phyloP scores from a whole-genome alignment of 1,284 basidiomycete genomes.

The Ustilago shanxiensis region DNA sequence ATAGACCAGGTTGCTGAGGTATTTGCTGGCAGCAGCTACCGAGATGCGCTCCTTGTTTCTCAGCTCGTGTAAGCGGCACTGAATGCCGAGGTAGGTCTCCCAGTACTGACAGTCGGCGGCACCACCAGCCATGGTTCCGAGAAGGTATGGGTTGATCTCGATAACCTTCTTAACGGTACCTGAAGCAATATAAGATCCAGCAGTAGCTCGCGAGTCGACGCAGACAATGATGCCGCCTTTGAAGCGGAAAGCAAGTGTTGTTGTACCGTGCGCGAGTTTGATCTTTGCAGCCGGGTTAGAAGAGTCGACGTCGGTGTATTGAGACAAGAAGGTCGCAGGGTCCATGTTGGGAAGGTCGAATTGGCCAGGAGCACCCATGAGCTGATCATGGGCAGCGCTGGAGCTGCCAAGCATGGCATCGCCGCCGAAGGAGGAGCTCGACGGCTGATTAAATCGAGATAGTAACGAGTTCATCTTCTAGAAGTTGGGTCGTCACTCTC shows the following conservation, averaged over 20 bases:
- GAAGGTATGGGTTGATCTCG: slow-evolving; percentile 97
- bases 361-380: slow-evolving; percentile 47
- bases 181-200: slow-evolving; percentile 92
- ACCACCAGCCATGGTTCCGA: slow-evolving; percentile 99
- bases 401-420: slow-evolving; percentile 20
- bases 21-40: slow-evolving; percentile 97
- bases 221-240: slow-evolving; percentile 96
- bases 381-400: slow-evolving; percentile 17
- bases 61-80: slow-evolving; percentile 96
- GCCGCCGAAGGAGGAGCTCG: slow-evolving; percentile 19
- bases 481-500: background rate
- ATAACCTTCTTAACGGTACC: slow-evolving; percentile 78
- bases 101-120: slow-evolving; percentile 74
- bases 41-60: slow-evolving; percentile 97
- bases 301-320: slow-evolving; percentile 69
- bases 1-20: slow-evolving; percentile 96
- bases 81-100: slow-evolving; percentile 93
- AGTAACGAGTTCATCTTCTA: slow-evolving; percentile 57
- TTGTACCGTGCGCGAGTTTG: slow-evolving; percentile 99
- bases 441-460: slow-evolving; percentile 47
- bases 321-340: slow-evolving; percentile 64
- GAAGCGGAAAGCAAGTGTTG: slow-evolving; percentile 97
- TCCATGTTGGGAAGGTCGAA: slow-evolving; percentile 61
- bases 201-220: slow-evolving; percentile 96
- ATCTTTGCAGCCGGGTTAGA: slow-evolving; percentile 74